These are phyloP conservation scores for Eucalyptus leucophloia DNA, from an alignment of 345 rosid genomes.

Conservation along the genomic window DNA sequence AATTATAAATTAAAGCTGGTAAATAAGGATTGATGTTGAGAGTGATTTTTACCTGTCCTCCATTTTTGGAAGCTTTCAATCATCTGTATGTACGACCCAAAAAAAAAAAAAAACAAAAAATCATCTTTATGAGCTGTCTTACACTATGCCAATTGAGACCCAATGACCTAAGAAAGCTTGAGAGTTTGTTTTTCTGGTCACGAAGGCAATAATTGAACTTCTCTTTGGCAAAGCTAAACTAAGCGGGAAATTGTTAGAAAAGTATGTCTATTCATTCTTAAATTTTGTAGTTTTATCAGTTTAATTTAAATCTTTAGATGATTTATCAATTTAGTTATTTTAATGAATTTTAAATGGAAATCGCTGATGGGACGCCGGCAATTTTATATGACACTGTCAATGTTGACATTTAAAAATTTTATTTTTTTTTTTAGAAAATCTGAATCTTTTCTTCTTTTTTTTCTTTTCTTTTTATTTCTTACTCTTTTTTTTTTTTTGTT, in stretches of 20 bases:
- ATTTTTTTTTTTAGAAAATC: too few relatives aligned
- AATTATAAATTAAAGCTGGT: neutral
- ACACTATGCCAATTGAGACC: neutral
- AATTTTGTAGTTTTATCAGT: neutral
- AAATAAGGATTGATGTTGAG: neutral
- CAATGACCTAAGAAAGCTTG: neutral
- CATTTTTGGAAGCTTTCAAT: neutral
- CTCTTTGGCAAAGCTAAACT: neutral
- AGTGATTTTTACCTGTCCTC: neutral
- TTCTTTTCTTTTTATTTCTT: too few relatives aligned
- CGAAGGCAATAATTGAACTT: neutral
- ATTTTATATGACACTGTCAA: fast-evolving
- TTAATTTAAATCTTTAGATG: fast-evolving
- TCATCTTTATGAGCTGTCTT: neutral
- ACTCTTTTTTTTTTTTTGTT: too few relatives aligned
- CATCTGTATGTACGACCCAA: neutral
- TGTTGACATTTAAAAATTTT: too few relatives aligned
- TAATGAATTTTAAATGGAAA: too few relatives aligned
- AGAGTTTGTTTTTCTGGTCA: neutral
- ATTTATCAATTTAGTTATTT: neutral
- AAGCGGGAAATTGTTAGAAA: neutral
- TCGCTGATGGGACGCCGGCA: fast-evolving
- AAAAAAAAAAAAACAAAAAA: neutral
- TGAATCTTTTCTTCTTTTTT: too few relatives aligned
- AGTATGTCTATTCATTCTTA: neutral